Conservation (phyloP, 1,284 basidiomycete genomes). For the Ganoderma lingzhi region DNA sequence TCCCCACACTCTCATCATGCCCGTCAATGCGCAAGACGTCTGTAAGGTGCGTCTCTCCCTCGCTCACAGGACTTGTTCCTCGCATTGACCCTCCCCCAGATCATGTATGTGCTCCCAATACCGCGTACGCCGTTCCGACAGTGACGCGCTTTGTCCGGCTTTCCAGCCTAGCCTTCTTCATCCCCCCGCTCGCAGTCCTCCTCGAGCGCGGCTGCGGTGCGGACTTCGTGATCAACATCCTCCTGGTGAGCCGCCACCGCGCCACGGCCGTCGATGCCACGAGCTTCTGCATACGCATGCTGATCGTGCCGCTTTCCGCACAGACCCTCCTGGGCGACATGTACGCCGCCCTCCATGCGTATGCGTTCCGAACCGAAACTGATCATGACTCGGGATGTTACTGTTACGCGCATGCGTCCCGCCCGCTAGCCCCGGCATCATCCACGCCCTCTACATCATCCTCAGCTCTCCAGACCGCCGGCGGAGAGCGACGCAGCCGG, state of each 20-base stretch:
- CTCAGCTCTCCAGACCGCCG: neutral
- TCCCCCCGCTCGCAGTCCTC: neutral
- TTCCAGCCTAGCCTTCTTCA: neutral
- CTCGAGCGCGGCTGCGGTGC: neutral
- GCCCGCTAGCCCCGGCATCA: neutral
- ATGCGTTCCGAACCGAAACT: too few relatives aligned
- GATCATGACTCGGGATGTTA: too few relatives aligned
- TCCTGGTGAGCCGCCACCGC: neutral
- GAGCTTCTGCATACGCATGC: neutral
- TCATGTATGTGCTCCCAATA: neutral
- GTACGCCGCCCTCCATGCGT: neutral
- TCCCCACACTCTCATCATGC: neutral
- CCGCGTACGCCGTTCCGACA: neutral
- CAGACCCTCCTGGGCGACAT: neutral
- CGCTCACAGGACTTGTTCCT: neutral
- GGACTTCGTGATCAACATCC: neutral
- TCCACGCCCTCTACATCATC: slow-evolving; percentile 2
- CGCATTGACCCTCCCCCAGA: neutral
- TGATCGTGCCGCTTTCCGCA: neutral
- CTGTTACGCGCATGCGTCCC: too few relatives aligned
- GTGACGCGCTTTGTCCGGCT: neutral
- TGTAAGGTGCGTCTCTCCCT: neutral
- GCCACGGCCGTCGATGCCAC: neutral
- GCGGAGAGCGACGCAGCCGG: too few relatives aligned
- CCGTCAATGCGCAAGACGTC: neutral